Conservation (phyloP, 1,284 basidiomycete species). For the Cryptococcus sp. region DNA sequence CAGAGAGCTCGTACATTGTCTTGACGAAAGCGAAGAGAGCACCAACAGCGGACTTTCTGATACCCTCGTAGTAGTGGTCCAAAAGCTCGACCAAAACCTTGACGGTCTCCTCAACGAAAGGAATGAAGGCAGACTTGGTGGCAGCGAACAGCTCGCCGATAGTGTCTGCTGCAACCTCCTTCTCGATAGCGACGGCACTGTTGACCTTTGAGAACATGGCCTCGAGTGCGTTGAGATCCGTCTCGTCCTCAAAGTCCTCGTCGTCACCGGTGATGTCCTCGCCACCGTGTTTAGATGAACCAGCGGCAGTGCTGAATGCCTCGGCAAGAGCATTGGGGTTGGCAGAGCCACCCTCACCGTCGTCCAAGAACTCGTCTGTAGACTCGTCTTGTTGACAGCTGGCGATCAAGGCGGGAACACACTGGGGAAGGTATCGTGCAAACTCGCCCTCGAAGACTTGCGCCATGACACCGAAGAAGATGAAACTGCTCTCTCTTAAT, state of each 20-base stretch:
- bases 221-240: slow-evolving; percentile 77
- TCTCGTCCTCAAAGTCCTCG: slow-evolving; percentile 71
- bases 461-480: slow-evolving; percentile 98
- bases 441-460: slow-evolving; percentile 95
- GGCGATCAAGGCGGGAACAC: slow-evolving; percentile 81
- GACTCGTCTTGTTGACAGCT: slow-evolving; percentile 76
- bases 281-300: slow-evolving; percentile 61
- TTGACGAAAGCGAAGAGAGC: slow-evolving; percentile 87
- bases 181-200: slow-evolving; percentile 96
- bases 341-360: slow-evolving; percentile 51
- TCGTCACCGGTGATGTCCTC: slow-evolving; percentile 58
- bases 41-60: slow-evolving; percentile 89
- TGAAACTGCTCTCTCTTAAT: slow-evolving; percentile 92
- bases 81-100: slow-evolving; percentile 81
- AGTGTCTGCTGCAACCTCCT: slow-evolving; percentile 97
- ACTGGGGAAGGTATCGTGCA: slow-evolving; percentile 78
- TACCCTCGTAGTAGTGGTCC: slow-evolving; percentile 95
- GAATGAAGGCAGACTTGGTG: slow-evolving; percentile 83
- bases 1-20: slow-evolving; percentile 88
- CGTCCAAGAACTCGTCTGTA: slow-evolving; percentile 66
- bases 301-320: slow-evolving; percentile 64
- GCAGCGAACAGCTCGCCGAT: slow-evolving; percentile 87
- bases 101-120: slow-evolving; percentile 69
- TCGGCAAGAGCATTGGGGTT: slow-evolving; percentile 46
- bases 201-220: slow-evolving; percentile 67